Conservation (phyloP, 129 eudicot genomes). For the Rutidosis leptorrhynchoides region DNA sequence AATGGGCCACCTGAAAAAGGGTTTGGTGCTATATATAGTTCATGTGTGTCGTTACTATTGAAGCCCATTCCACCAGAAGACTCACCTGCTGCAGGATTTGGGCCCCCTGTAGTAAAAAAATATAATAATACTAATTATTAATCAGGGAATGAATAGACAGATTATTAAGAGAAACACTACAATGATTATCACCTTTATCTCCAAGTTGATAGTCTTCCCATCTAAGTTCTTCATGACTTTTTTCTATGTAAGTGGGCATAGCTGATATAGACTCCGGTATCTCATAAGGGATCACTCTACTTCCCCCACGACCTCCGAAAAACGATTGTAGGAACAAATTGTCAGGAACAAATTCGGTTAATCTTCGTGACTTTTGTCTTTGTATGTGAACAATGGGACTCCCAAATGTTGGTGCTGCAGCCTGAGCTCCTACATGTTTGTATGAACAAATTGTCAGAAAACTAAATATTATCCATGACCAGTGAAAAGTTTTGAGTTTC, state of each 20-base stretch:
- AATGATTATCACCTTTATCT: conserved; percentile 69
- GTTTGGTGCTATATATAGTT: no score
- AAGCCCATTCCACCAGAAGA: conserved; percentile 59
- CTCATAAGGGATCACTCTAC: conserved; percentile 76
- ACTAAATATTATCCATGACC: conserved; percentile 12
- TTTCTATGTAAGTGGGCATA: conserved; percentile 86
- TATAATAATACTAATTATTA: neutral
- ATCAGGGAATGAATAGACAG: neutral
- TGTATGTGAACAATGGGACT: no score
- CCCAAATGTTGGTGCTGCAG: conserved; percentile 65
- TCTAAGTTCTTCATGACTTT: conserved; percentile 92
- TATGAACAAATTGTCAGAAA: conserved; percentile 10
- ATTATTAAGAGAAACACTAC: neutral
- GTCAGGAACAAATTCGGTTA: no score
- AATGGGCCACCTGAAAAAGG: conserved; percentile 74
- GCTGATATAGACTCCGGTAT: conserved; percentile 92
- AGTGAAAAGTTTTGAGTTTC: neutral
- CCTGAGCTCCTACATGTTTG: conserved; percentile 60
- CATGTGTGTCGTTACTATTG: conserved; percentile 37
- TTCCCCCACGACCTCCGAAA: conserved; percentile 75
- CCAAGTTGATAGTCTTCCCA: conserved; percentile 97
- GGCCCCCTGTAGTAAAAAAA: conserved; percentile 56
- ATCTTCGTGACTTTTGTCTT: no score
- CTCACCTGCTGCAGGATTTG: conserved; percentile 81
- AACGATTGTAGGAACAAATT: no score